Evolutionary conservation across 2,329 filamentous ascomycete species (phyloP), one percentile per base, ranked within the genome.

Genomic region (Meredithiella fracta): DNA sequence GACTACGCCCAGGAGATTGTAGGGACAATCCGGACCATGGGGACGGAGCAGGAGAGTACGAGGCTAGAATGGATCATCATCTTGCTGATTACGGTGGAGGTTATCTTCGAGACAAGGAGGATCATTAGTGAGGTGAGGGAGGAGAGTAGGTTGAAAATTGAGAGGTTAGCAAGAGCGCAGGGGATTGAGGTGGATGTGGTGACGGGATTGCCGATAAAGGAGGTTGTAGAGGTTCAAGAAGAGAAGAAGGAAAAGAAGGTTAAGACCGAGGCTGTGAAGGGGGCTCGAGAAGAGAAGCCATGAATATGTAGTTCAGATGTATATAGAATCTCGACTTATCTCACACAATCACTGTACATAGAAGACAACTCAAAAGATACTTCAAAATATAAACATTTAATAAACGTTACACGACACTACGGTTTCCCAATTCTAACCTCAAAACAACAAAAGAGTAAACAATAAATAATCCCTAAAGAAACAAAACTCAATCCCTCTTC

Each of bases 1-100:
- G 91, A 95, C 65, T 97, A 98, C 67, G 92, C 91, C 1, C 86
- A 92, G 64, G 91, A 97, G 67, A 96, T 96, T 66, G 89, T 92
- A 5, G 86, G 76, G 54, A 90, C 97, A 15, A 70, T 97, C 59
- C 76, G 92, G 58, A 88, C 96, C 67, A 82, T 90, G 65, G 75
- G 94, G 56, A 94, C 86, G 65, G 90, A 97, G 72, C 88, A 87
- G 66, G 89, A 97, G 65, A 85, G 87, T 15, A 80, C 90, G 29
- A 76, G 87, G 56, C 74, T 98, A 9, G 92, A 97, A 70, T 91
- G 87, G 85, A 94, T 94, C 63, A 97, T 98, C 66, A 97, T 98
- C 63, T 74, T 86, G 1, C 76, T 98, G 55, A 98, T 98, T 65
- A 81, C 86, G 1, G 85, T 97, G 34, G 92, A 98, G 69, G 90